phyloP scores from a whole-genome alignment of 129 eudicot species.

The Chrysanthemum makinoi region DNA sequence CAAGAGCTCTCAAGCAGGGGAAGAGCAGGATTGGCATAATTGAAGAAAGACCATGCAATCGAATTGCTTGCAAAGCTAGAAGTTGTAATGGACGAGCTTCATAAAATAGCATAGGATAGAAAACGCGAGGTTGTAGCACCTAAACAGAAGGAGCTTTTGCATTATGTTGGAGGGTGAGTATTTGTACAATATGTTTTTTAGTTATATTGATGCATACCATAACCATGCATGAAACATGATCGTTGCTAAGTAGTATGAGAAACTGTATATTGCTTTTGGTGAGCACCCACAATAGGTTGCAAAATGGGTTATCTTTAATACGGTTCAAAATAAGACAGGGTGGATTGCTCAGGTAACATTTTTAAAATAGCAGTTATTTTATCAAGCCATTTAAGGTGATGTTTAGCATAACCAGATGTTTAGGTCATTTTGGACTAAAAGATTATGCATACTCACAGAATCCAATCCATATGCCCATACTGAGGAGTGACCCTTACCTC shows the following conservation, averaged over 20 bases:
- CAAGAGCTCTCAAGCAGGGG: slow-evolving; percentile 76
- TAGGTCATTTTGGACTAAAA: too few relatives aligned
- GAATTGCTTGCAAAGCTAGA: slow-evolving; percentile 83
- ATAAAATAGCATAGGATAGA: slow-evolving; percentile 72
- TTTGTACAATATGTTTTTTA: not conserved
- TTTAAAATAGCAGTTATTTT: too few relatives aligned
- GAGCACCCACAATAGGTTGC: not conserved
- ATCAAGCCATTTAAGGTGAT: too few relatives aligned
- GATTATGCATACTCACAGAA: too few relatives aligned
- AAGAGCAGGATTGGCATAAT: slow-evolving; percentile 83
- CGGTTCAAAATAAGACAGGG: not conserved
- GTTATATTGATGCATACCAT: slow-evolving; percentile 1
- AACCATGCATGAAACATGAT: slow-evolving; percentile 12
- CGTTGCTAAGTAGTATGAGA: not conserved
- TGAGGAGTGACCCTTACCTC: too few relatives aligned
- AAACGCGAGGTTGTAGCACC: slow-evolving; percentile 75
- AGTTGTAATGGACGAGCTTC: slow-evolving; percentile 79
- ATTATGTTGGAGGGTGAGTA: slow-evolving; percentile 92
- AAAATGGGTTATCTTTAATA: not conserved
- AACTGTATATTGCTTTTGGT: not conserved
- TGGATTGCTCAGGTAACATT: not conserved
- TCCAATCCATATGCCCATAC: too few relatives aligned
- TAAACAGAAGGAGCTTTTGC: slow-evolving; percentile 88
- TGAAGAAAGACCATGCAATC: slow-evolving; percentile 78
- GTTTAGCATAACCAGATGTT: too few relatives aligned